Conservation (phyloP, 2,329 filamentous ascomycete genomes). For the Aschersonia sp. region DNA sequence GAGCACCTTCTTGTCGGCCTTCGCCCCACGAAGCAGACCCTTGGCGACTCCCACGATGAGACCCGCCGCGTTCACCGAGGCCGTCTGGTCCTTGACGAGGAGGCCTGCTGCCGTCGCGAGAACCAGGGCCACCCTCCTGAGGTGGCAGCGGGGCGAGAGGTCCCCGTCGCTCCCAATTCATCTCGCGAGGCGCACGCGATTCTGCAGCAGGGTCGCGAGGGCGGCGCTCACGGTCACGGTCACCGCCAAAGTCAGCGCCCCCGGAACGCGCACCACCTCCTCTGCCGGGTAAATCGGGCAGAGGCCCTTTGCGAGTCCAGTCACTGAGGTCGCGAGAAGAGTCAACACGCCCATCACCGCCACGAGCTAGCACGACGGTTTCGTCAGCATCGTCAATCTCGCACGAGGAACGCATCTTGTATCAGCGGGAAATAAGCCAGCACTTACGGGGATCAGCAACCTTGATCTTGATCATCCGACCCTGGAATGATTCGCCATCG, state of each 20-base stretch:
- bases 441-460: constrained; percentile 90
- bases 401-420: neutral
- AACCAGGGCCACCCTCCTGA: constrained; percentile 30
- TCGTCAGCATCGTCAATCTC: constrained; percentile 18
- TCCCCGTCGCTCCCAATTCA: constrained; percentile 90
- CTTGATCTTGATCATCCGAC: constrained; percentile 82
- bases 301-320: constrained; percentile 87
- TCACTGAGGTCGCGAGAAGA: constrained; percentile 65
- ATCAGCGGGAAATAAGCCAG: neutral
- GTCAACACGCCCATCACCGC: constrained; percentile 50
- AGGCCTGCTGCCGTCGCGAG: constrained; percentile 40
- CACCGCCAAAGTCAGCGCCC: constrained; percentile 33
- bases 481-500: constrained; percentile 72
- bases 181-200: constrained; percentile 53
- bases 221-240: constrained; percentile 38
- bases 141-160: constrained; percentile 62
- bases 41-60: constrained; percentile 45
- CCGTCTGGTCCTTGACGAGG: constrained; percentile 29
- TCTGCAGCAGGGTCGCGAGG: constrained; percentile 46
- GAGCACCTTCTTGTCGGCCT: constrained; percentile 59
- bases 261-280: constrained; percentile 11
- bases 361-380: constrained; percentile 51
- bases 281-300: constrained; percentile 54
- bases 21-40: constrained; percentile 70
- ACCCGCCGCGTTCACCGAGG: constrained; percentile 44